Conservation (phyloP, 257 asterid genomes). For the Echium plantagineum region DNA sequence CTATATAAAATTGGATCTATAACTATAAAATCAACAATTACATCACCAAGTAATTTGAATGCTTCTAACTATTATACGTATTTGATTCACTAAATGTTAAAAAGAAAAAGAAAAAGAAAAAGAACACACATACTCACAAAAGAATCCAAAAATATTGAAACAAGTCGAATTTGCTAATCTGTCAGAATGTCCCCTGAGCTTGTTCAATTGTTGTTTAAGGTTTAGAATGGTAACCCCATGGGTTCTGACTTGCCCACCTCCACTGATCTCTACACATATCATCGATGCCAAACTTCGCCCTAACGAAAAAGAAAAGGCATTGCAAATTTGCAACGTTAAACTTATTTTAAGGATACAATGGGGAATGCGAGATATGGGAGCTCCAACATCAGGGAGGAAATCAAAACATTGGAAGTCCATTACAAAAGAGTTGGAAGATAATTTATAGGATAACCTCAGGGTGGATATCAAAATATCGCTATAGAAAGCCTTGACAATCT, state of each 20-base stretch:
- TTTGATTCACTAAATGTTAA: background rate
- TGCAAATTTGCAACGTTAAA: background rate
- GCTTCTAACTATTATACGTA: background rate
- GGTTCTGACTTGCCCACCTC: slow-evolving; percentile 90
- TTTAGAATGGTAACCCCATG: slow-evolving; percentile 51
- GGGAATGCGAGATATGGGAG: too few species aligned
- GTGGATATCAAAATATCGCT: too few species aligned
- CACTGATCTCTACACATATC: slow-evolving; percentile 96
- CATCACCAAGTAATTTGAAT: background rate
- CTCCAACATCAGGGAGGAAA: too few species aligned
- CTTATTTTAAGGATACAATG: background rate
- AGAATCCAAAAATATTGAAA: background rate
- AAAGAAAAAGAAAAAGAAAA: too few species aligned
- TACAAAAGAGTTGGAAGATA: too few species aligned
- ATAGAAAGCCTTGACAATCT: too few species aligned
- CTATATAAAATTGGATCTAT: background rate
- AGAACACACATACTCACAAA: too few species aligned
- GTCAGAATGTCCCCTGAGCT: background rate
- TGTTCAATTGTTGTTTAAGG: slow-evolving; percentile 13
- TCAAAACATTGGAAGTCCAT: too few species aligned
- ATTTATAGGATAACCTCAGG: too few species aligned
- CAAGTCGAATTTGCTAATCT: background rate
- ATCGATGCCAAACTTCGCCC: slow-evolving; percentile 78
- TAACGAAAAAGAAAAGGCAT: slow-evolving; percentile 9
- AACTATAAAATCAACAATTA: background rate